Evolutionary conservation across 352 stramenopile species (phyloP).

Genomic region (Pythium phragmiticola): DNA sequence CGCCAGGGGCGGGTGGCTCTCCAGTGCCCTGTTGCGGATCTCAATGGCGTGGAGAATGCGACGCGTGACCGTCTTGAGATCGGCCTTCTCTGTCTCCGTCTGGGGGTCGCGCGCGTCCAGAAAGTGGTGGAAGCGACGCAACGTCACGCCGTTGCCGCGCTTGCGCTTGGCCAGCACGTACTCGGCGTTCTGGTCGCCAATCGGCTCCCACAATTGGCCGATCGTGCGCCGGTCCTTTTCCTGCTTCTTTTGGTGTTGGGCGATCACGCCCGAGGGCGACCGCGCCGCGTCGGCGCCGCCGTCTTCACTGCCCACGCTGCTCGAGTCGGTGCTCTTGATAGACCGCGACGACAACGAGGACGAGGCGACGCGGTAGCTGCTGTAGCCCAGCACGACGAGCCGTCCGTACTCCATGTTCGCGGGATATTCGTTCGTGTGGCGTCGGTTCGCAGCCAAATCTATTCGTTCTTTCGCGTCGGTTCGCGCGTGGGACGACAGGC

Average conservation of each 20-base stretch:
- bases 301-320: neutral
- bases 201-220: constrained; percentile 66
- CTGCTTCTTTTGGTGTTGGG: neutral
- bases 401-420: constrained; percentile 69
- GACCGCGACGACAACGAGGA: neutral
- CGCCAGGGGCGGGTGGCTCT: neutral
- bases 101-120: constrained; percentile 9
- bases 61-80: constrained; percentile 49
- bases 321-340: neutral
- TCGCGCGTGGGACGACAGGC: neutral
- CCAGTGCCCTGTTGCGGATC: constrained; percentile 9
- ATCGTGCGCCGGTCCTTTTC: constrained; percentile 34
- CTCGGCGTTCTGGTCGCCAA: constrained; percentile 73
- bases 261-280: constrained; percentile 12
- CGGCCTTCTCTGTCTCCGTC: constrained; percentile 13
- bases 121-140: constrained; percentile 65
- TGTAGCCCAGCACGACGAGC: constrained; percentile 84
- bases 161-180: constrained; percentile 50
- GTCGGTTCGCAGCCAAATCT: constrained; percentile 5
- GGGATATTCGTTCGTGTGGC: neutral
- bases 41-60: constrained; percentile 61
- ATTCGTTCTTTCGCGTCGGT: constrained; percentile 8
- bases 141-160: constrained; percentile 47
- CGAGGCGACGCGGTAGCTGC: constrained; percentile 74
- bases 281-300: constrained; percentile 1